Conservation (phyloP, 2,329 filamentous ascomycete genomes). For the Ophiosphaerella herpotricha region DNA sequence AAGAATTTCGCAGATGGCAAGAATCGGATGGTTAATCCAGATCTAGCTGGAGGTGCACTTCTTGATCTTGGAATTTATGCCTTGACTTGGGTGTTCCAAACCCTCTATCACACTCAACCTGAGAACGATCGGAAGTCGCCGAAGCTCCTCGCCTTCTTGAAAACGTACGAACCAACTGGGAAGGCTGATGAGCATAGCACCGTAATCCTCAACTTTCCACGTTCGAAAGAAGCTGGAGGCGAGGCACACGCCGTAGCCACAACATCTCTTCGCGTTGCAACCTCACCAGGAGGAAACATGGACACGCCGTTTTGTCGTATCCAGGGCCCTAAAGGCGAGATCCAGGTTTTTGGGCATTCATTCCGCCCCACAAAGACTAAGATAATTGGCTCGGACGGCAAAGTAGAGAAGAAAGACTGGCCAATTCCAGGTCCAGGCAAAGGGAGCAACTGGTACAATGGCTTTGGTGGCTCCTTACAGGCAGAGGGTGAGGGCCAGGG, state of each 20-base stretch:
- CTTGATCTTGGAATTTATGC: constrained; percentile 89
- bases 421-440: constrained; percentile 53
- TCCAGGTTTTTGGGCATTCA: constrained; percentile 75
- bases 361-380: constrained; percentile 70
- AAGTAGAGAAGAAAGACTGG: constrained; percentile 54
- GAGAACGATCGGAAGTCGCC: constrained; percentile 67
- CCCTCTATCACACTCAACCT: constrained; percentile 79
- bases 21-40: constrained; percentile 80
- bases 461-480: constrained; percentile 49
- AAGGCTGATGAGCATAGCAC: constrained; percentile 80
- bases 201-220: constrained; percentile 76
- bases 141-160: constrained; percentile 66
- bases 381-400: constrained; percentile 60
- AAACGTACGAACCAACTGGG: constrained; percentile 72
- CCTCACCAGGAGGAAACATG: constrained; percentile 60
- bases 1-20: constrained; percentile 55
- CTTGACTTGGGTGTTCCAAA: constrained; percentile 89
- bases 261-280: constrained; percentile 49
- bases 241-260: constrained; percentile 74
- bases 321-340: constrained; percentile 79
- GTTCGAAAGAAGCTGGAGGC: constrained; percentile 53
- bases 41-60: constrained; percentile 80
- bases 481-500: constrained; percentile 70
- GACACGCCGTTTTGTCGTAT: constrained; percentile 74
- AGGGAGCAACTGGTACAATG: constrained; percentile 54